Base-by-base conservation (phyloP, 306 rosid species). In the Pachyrhizus erosus region DNA sequence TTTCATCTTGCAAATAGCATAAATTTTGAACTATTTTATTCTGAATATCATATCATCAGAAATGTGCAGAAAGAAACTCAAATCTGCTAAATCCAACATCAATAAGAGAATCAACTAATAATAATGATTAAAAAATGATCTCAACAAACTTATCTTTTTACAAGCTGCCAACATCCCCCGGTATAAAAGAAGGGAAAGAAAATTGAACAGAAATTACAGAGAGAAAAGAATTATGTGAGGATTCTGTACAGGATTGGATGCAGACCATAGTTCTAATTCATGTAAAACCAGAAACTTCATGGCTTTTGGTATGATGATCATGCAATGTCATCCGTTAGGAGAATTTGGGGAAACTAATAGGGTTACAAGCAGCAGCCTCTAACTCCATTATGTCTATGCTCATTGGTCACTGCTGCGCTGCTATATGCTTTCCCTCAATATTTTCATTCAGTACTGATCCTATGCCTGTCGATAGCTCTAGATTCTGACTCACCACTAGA, bases 401-500 rank as follows among this genome's bases (percentile, higher is more conserved):
- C 76, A 66, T 1, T 62, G 18, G 27, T 54, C 85, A 60, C 0
- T 58, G 11, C 62, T 70, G 83, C 5, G 2, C 33, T 45, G 66
- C 72, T 79, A 46, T 45, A 83, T 29, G 57, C 9, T 20, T 40
- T 83, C 65, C 26, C 18, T 57, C 42, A 66, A 51, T 31, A 11
- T 86, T 26, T 11, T 75, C 83, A 82, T 42, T 33, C 82, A 49
- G 26, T 33, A 68, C 83, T 75, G 66, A 21, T 64, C 14, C n/a
- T 55, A 23, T 23, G 68, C 20, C 17, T 58, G 21, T 64, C 81
- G 70, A 91, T 79, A 75, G 94, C 91, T 84, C 39, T 87, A 62
- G 89, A 81, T 70, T 91, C 92, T 52, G 87, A 89, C 74, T 89
- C 96, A 1, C 78, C 75, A 6, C 94, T 82, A 34, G 93, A 89